These are phyloP conservation scores for Grigorovia jiainica DNA, from an alignment of 805 yeast genomes.

Conservation along the genomic window DNA sequence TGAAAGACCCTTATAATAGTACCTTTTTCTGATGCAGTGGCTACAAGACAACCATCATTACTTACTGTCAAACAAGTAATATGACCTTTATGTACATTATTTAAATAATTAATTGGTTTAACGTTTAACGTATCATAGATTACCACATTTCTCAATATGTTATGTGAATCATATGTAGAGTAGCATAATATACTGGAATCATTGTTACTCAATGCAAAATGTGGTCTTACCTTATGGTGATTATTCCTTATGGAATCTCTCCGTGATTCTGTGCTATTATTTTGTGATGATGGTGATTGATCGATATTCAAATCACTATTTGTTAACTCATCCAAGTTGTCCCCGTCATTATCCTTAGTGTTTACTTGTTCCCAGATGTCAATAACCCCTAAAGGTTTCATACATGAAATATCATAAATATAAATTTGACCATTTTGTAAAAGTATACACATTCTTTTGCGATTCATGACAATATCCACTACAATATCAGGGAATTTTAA, in stretches of 20 bases:
- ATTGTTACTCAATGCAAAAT: constrained; percentile 23
- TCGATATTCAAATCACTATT: constrained; percentile 2
- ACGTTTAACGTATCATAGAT: constrained; percentile 68
- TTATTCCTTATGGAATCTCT: constrained; percentile 10
- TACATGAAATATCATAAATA: constrained; percentile 83
- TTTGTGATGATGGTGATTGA: not conserved
- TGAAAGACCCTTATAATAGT: constrained; percentile 57
- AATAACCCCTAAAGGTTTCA: constrained; percentile 66
- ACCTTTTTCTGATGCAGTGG: constrained; percentile 64
- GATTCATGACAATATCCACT: constrained; percentile 63
- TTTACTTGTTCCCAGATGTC: constrained; percentile 37
- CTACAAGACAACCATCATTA: constrained; percentile 47
- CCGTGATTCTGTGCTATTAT: constrained; percentile 2
- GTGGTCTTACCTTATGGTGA: constrained; percentile 13
- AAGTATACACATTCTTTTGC: constrained; percentile 71
- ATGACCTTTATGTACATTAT: constrained; percentile 25
- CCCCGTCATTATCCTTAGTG: no score
- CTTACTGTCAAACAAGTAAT: constrained; percentile 35
- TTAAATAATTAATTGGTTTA: constrained; percentile 52
- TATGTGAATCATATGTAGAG: constrained; percentile 28
- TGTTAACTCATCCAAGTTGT: not conserved
- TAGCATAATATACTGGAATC: constrained; percentile 26
- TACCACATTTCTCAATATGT: constrained; percentile 38
- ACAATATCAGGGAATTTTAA: constrained; percentile 74
- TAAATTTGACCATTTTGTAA: constrained; percentile 66